phyloP scores from a whole-genome alignment of 345 rosid genomes.

The Gossypium herbaceum region DNA sequence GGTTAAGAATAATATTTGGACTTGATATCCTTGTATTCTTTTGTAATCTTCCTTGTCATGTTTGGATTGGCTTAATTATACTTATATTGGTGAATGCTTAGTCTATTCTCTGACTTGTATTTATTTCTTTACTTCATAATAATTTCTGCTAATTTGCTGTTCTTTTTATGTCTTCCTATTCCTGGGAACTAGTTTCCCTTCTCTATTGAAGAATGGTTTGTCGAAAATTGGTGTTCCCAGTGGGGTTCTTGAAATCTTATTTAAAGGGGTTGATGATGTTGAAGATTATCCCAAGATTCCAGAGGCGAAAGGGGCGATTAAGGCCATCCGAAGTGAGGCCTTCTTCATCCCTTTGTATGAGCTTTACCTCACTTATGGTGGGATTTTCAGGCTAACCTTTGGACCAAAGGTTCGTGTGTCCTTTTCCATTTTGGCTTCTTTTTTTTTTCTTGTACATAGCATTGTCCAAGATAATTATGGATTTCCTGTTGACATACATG shows the following conservation, averaged over 20 bases:
- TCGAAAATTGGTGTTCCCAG: constrained; percentile 64
- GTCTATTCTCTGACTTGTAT: background rate
- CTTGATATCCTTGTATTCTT: background rate
- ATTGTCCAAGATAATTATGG: background rate
- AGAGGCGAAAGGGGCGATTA: constrained; percentile 66
- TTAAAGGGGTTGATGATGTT: constrained; percentile 45
- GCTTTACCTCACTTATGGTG: constrained; percentile 91
- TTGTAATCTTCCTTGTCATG: background rate
- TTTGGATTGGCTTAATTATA: background rate
- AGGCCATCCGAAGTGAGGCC: constrained; percentile 73
- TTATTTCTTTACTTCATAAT: background rate
- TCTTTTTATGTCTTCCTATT: background rate
- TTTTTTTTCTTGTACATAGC: background rate
- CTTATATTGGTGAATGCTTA: background rate
- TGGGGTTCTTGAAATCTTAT: constrained; percentile 49
- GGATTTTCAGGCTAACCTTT: constrained; percentile 81
- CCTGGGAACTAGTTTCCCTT: constrained; percentile 47
- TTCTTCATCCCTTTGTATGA: constrained; percentile 88
- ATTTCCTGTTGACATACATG: constrained; percentile 5
- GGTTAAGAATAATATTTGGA: background rate
- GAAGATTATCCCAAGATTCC: constrained; percentile 66
- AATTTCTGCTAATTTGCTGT: background rate
- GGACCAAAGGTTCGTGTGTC: constrained; percentile 79
- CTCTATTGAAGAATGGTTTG: constrained; percentile 56
- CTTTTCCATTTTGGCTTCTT: background rate